phyloP scores from a whole-genome alignment of 2,329 filamentous ascomycete species.

The Epichloe gansuensis region DNA sequence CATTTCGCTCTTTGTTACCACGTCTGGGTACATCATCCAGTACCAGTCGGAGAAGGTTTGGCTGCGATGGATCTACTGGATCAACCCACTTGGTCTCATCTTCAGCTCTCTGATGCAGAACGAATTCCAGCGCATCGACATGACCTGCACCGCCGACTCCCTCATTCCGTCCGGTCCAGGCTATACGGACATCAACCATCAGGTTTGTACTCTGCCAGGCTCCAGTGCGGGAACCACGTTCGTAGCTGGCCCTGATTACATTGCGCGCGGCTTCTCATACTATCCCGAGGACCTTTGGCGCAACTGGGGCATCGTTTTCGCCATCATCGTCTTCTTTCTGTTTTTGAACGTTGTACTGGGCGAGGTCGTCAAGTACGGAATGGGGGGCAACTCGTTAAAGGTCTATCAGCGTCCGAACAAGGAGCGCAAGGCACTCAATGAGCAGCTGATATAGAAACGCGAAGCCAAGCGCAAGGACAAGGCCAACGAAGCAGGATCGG shows the following conservation, averaged over 20 bases:
- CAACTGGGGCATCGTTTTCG: constrained; percentile 70
- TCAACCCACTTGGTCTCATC: constrained; percentile 61
- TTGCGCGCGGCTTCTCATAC: constrained; percentile 57
- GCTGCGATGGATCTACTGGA: constrained; percentile 68
- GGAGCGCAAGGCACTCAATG: constrained; percentile 54
- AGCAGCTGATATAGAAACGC: constrained; percentile 45
- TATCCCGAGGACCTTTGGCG: constrained; percentile 58
- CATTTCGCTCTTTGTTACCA: constrained; percentile 71
- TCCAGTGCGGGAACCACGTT: constrained; percentile 49
- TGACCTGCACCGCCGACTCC: constrained; percentile 55
- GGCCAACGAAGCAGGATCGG: constrained; percentile 29
- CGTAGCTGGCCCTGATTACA: constrained; percentile 56
- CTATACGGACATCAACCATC: constrained; percentile 59
- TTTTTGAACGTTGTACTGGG: constrained; percentile 63
- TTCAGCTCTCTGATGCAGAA: constrained; percentile 78
- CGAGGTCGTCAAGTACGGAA: constrained; percentile 65
- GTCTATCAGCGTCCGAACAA: constrained; percentile 60
- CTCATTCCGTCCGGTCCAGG: constrained; percentile 58
- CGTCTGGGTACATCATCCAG: constrained; percentile 73
- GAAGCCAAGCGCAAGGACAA: constrained; percentile 38
- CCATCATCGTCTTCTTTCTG: constrained; percentile 64
- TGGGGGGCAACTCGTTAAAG: constrained; percentile 71
- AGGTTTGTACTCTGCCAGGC: constrained; percentile 71
- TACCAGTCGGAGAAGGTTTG: constrained; percentile 62
- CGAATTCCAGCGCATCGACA: constrained; percentile 57